A percentile compares a stretch with the other conserved stretches of the same genome.
Conservation (phyloP, 2,329 filamentous ascomycete species). For the Scedosporium aurantiacum region DNA sequence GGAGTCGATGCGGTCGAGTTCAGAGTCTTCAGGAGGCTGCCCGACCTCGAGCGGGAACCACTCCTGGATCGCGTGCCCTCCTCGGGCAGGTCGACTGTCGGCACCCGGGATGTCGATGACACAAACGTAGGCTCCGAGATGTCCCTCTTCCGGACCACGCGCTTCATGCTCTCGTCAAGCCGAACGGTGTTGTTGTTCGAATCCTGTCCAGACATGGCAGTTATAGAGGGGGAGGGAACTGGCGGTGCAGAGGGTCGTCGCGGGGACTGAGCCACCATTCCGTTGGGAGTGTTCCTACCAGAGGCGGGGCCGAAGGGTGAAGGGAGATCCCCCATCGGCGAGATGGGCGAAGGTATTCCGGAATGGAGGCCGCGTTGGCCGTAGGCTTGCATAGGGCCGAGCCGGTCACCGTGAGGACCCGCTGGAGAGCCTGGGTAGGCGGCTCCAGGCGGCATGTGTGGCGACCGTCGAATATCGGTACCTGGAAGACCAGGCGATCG, state of each 20-base stretch:
- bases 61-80: slow-evolving; percentile 22
- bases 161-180: slow-evolving; percentile 28
- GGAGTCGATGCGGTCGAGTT: slow-evolving; percentile 22
- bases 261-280: slow-evolving; percentile 16
- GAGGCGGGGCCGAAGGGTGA: slow-evolving; percentile 20
- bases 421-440: slow-evolving; percentile 19
- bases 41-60: slow-evolving; percentile 26
- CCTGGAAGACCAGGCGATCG: slow-evolving; percentile 37
- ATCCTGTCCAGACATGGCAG: slow-evolving; percentile 7
- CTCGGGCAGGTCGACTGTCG: slow-evolving; percentile 27
- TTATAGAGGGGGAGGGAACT: slow-evolving; percentile 12
- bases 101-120: slow-evolving; percentile 32
- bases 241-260: slow-evolving; percentile 23
- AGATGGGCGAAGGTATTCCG: slow-evolving; percentile 33
- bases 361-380: slow-evolving; percentile 21
- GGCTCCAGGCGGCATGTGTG: slow-evolving; percentile 33
- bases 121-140: slow-evolving; percentile 40
- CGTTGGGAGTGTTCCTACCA: slow-evolving; percentile 22
- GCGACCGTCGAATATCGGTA: slow-evolving; percentile 35
- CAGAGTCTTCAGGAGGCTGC: slow-evolving; percentile 19
- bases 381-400: slow-evolving; percentile 11
- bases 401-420: slow-evolving; percentile 11
- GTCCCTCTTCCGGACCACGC: slow-evolving; percentile 32
- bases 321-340: slow-evolving; percentile 24
- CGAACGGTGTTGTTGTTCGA: slow-evolving; percentile 14